A percentile compares a stretch with the other conserved stretches of the same genome.
These are phyloP conservation scores for Ceratocystis huliohia DNA, from an alignment of 2,329 filamentous ascomycete genomes.

Conservation along the genomic window DNA sequence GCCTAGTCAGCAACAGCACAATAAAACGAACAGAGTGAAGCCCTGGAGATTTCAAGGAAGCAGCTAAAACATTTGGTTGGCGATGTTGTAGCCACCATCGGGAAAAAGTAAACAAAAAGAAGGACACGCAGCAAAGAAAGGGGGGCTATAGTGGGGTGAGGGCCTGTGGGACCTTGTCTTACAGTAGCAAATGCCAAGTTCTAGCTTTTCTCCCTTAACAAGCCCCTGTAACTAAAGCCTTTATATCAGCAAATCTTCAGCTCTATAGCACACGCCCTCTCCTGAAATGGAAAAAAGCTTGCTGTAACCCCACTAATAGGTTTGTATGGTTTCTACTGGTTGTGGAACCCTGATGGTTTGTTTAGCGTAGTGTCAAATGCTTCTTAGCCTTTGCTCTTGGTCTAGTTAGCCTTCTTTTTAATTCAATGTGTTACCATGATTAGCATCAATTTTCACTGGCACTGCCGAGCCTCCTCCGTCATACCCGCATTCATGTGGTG, in stretches of 20 bases:
- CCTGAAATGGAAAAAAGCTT: background rate
- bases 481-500: background rate
- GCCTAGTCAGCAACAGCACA: background rate
- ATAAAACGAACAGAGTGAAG: background rate
- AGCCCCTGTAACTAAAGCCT: too few relatives aligned
- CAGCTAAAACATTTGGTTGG: background rate
- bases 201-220: too few relatives aligned
- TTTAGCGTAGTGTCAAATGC: background rate
- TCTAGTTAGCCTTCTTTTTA: background rate
- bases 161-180: background rate
- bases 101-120: background rate
- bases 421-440: background rate
- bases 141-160: background rate
- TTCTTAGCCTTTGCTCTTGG: background rate
- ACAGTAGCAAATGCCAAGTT: background rate
- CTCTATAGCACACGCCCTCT: background rate
- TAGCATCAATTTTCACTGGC: background rate
- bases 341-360: background rate
- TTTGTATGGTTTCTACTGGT: too few relatives aligned
- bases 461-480: background rate
- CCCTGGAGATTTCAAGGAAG: background rate
- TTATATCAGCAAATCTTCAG: too few relatives aligned
- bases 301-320: background rate
- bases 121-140: conserved; percentile 1
- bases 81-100: background rate